Percentiles rank a stretch among this genome's conserved stretches.
Conservation (phyloP, 2,329 filamentous ascomycete species). For the Niveomyces coronatus region DNA sequence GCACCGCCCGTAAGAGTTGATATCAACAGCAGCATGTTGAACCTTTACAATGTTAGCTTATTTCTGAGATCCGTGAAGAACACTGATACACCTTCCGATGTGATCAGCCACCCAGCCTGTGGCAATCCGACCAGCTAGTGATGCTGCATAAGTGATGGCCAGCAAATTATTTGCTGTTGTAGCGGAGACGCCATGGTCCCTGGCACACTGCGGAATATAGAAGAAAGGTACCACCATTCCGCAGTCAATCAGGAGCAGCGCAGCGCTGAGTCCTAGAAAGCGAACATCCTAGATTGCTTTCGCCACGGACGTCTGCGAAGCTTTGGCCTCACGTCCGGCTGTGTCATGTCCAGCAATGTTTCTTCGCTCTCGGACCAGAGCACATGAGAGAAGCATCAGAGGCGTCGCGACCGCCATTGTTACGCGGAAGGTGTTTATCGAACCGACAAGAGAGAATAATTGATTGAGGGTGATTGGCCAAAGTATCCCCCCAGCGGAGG, state of each 20-base stretch:
- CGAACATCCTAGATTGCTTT: slow-evolving; percentile 16
- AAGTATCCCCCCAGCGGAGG: slow-evolving; percentile 21
- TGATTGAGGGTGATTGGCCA: slow-evolving; percentile 19
- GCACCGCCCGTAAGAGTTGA: slow-evolving; percentile 16
- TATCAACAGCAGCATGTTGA: slow-evolving; percentile 31
- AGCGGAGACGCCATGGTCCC: slow-evolving; percentile 32
- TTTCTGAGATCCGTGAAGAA: background rate
- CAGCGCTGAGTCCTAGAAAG: slow-evolving; percentile 15
- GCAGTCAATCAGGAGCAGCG: slow-evolving; percentile 19
- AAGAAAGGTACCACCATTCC: slow-evolving; percentile 22
- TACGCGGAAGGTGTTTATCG: slow-evolving; percentile 13
- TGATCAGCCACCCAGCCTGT: slow-evolving; percentile 42
- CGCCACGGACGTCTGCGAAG: slow-evolving; percentile 15
- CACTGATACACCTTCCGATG: slow-evolving; percentile 31
- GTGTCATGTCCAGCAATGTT: slow-evolving; percentile 11
- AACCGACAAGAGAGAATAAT: slow-evolving; percentile 10
- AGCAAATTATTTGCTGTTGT: slow-evolving; percentile 50
- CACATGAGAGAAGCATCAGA: slow-evolving; percentile 17
- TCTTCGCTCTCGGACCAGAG: slow-evolving; percentile 20
- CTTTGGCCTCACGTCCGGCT: slow-evolving; percentile 8
- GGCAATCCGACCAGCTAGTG: slow-evolving; percentile 39
- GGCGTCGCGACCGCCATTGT: slow-evolving; percentile 16
- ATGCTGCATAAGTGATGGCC: slow-evolving; percentile 50
- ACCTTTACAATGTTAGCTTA: slow-evolving; percentile 12
- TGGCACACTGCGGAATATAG: slow-evolving; percentile 39